Evolutionary conservation across 768 basidiomycete genomes (phyloP).

Genomic region (Boletus pseudopeckii): DNA sequence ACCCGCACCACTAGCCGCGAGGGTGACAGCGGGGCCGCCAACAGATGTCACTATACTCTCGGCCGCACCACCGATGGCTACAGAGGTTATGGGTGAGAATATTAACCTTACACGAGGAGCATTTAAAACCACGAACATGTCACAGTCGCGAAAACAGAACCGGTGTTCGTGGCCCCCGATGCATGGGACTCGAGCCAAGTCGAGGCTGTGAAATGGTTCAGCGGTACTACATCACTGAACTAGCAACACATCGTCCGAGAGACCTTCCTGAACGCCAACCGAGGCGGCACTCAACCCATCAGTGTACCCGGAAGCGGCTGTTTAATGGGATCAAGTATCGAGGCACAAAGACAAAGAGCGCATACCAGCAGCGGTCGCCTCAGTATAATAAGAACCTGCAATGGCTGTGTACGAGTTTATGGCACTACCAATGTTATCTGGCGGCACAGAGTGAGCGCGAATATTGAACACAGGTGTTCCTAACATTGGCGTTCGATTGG

Average conservation of each 20-base stretch:
- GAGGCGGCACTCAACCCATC: conserved; percentile 18
- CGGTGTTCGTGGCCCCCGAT: neutral
- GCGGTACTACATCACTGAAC: neutral
- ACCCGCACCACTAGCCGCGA: conserved; percentile 42
- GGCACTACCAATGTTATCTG: conserved; percentile 35
- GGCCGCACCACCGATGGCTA: conserved; percentile 53
- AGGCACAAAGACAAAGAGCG: neutral
- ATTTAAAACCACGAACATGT: conserved; percentile 23
- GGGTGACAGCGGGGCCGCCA: conserved; percentile 58
- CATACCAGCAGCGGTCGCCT: conserved; percentile 26
- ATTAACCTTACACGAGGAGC: neutral
- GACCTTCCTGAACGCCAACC: conserved; percentile 8
- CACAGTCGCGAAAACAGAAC: conserved; percentile 14
- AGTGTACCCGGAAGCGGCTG: conserved; percentile 18
- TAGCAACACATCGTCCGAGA: conserved; percentile 15
- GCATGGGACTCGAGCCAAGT: conserved; percentile 15
- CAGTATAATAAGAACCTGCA: conserved; percentile 32
- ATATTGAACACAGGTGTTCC: conserved; percentile 6
- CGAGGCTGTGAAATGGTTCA: conserved; percentile 12
- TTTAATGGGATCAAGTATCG: neutral
- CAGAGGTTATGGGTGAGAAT: neutral
- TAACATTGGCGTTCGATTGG: conserved; percentile 44
- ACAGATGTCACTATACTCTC: conserved; percentile 55
- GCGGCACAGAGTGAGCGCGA: conserved; percentile 4
- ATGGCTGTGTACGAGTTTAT: conserved; percentile 39